Base-by-base conservation (phyloP, 352 stramenopile genomes). In the Salisapilia sapeloensis region DNA sequence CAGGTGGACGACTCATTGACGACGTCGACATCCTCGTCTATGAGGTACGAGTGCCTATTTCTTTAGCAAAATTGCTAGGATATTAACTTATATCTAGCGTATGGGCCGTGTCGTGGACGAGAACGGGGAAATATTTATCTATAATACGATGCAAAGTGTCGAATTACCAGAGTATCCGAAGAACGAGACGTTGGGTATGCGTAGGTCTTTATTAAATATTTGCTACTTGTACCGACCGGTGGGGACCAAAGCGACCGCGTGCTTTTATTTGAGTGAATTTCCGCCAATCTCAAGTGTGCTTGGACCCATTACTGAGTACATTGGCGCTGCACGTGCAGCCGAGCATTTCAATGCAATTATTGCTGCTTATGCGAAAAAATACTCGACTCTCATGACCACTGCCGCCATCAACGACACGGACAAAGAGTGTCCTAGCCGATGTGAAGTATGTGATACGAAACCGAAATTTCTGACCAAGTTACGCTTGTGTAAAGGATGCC, bases 171-270 rank as follows among this genome's bases (percentile, higher is more conserved):
- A 80, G 35, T 56, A 56, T 33, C 60, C 60, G 6, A 40, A 47
- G 10, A 56, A 64, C 27, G 40, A 44, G 10, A 42, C 50, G 4
- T 38, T 37, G 2, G 39, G 48, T 6, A 29, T 80, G 19, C 33
- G 44, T 15, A 60, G 64, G 25, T 56, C 56, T 11, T 50, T 41
- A n/a, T 18, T 62, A 10, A 64, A 55, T 7, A 47, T 80, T 39
- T 80, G 64, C 40, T 77, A 80, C 24, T 52, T 80, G 18, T 77
- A 70, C 34, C 54, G 58, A 4, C 43, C 64, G 38, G 48, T 75
- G 4, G 56, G 56, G 26, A 56, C 48, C 6, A 42, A 74, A 52
- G 58, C 48, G 56, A 38, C 70, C 12, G 60, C 50, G 17, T 77
- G 60, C 36, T 77, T 80, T 48, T 59, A 70, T 15, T 42, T 75